Evolutionary conservation across 306 rosid species (phyloP).

Genomic region (Delonix regia): DNA sequence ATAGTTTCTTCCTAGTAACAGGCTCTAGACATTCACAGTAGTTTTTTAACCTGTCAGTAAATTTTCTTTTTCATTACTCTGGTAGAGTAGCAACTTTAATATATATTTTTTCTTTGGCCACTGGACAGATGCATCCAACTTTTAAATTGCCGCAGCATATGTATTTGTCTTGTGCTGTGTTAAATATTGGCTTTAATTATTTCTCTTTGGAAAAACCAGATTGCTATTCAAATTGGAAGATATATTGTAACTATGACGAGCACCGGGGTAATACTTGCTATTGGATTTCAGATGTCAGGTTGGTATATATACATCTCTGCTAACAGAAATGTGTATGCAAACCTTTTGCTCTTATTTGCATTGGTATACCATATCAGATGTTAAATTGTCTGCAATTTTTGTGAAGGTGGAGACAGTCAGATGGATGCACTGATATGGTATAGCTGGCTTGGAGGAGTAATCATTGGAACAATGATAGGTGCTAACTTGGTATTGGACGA

Average conservation of each 20-base stretch:
- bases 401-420: constrained; percentile 67
- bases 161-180: background rate
- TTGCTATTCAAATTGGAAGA: constrained; percentile 87
- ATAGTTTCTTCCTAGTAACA: background rate
- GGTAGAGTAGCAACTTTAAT: background rate
- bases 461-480: constrained; percentile 95
- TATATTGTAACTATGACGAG: constrained; percentile 98
- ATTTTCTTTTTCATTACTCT: background rate
- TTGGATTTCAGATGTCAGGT: constrained; percentile 96
- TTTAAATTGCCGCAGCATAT: background rate
- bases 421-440: constrained; percentile 66
- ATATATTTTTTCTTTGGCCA: background rate
- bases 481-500: constrained; percentile 89
- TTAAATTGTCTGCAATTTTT: constrained; percentile 31
- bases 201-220: constrained; percentile 45
- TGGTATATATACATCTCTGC: constrained; percentile 35
- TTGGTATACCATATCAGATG: background rate
- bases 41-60: background rate
- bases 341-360: background rate
- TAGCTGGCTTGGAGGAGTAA: constrained; percentile 90
- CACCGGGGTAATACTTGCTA: constrained; percentile 83
- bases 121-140: background rate
- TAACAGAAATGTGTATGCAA: background rate
- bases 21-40: background rate
- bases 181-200: constrained; percentile 33